These are phyloP conservation scores for Trichophyton rubrum DNA, from an alignment of 2,329 filamentous ascomycete species.

Conservation along the genomic window DNA sequence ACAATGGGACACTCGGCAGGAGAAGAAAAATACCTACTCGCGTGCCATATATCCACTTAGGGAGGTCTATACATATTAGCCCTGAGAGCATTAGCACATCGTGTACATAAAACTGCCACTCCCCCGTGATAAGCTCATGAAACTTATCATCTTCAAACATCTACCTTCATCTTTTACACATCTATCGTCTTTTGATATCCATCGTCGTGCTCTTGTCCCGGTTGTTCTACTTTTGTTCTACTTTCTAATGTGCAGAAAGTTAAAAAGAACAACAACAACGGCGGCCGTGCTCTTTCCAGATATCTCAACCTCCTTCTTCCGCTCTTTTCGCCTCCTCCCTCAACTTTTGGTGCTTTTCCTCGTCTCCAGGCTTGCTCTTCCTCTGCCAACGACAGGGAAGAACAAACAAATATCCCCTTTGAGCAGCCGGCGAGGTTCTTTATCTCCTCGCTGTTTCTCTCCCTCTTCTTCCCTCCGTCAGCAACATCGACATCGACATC, in stretches of 20 bases:
- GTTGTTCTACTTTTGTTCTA: background rate
- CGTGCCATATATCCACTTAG: slow-evolving; percentile 29
- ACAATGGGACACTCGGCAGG: slow-evolving; percentile 58
- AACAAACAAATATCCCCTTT: background rate
- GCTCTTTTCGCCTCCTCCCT: background rate
- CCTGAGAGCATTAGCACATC: slow-evolving; percentile 5
- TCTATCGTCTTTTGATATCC: background rate
- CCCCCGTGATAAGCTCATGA: background rate
- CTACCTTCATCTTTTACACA: background rate
- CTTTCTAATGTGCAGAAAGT: too few relatives aligned
- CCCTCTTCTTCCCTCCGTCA: slow-evolving; percentile 11
- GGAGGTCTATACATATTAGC: background rate
- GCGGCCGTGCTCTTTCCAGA: background rate
- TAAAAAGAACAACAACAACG: background rate
- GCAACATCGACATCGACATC: too few relatives aligned
- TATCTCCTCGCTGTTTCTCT: slow-evolving; percentile 16
- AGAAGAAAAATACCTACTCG: slow-evolving; percentile 40
- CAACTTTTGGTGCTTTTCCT: background rate
- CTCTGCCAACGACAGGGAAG: background rate
- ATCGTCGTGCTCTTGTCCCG: background rate
- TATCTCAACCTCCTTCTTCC: slow-evolving; percentile 1
- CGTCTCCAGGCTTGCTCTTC: background rate
- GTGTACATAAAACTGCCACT: slow-evolving; percentile 2
- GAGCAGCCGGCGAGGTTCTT: slow-evolving; percentile 13
- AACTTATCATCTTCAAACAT: background rate